These are phyloP conservation scores for Dysphania ambrosioides DNA, from an alignment of 148 eudicot species.

Conservation along the genomic window DNA sequence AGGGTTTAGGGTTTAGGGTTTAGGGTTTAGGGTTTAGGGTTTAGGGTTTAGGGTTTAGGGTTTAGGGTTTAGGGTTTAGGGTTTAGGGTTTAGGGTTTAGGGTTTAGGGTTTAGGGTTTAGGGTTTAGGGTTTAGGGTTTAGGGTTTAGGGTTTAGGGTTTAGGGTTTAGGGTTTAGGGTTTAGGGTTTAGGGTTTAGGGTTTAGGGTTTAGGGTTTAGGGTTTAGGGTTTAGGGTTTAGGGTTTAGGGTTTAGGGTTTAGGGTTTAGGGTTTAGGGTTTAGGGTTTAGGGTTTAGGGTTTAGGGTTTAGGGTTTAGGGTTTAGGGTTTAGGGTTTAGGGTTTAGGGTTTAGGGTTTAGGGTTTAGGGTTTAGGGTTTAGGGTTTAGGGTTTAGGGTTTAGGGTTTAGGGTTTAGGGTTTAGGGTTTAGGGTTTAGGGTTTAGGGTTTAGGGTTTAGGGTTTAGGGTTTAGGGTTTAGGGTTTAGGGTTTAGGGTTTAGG, in stretches of 20 bases:
- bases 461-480: constrained; percentile 23
- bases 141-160: constrained; percentile 26
- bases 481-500: constrained; percentile 28
- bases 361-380: constrained; percentile 25
- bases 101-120: constrained; percentile 20
- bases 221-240: constrained; percentile 31
- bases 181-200: constrained; percentile 32
- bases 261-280: constrained; percentile 27
- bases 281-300: constrained; percentile 31
- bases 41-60: constrained; percentile 28
- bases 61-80: constrained; percentile 25
- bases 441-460: constrained; percentile 30
- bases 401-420: constrained; percentile 25
- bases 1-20: constrained; percentile 24
- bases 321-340: constrained; percentile 31
- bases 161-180: constrained; percentile 28
- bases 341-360: constrained; percentile 27
- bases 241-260: constrained; percentile 25
- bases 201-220: constrained; percentile 30
- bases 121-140: constrained; percentile 31
- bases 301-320: constrained; percentile 31
- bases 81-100: constrained; percentile 21
- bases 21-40: constrained; percentile 25
- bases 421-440: constrained; percentile 25
- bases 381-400: constrained; percentile 25